A percentile compares a stretch with the other conserved stretches of the same genome.
These are phyloP conservation scores for Lentinula detonsa DNA, from an alignment of 768 basidiomycete genomes.

Conservation along the genomic window DNA sequence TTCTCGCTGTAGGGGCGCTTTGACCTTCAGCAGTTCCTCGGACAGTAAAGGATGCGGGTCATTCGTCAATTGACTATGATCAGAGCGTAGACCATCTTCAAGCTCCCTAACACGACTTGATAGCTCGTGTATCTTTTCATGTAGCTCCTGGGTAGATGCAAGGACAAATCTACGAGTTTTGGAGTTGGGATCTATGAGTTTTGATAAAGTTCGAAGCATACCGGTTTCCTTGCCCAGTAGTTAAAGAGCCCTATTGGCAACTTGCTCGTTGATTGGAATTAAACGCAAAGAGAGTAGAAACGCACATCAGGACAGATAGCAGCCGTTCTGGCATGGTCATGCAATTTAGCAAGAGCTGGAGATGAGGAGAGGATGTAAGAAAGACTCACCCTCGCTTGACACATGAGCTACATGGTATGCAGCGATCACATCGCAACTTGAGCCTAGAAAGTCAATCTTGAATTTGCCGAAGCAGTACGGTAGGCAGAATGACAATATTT, in stretches of 20 bases:
- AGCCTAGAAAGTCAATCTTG: slow-evolving; percentile 30
- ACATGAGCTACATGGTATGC: slow-evolving; percentile 73
- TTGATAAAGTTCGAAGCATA: slow-evolving; percentile 19
- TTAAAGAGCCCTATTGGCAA: slow-evolving; percentile 54
- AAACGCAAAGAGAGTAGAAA: slow-evolving; percentile 11
- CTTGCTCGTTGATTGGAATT: slow-evolving; percentile 13
- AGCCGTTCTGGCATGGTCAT: slow-evolving; percentile 21
- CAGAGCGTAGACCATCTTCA: slow-evolving; percentile 60
- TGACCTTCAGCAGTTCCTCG: slow-evolving; percentile 70
- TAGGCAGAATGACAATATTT: slow-evolving; percentile 10
- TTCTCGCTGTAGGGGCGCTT: slow-evolving; percentile 72
- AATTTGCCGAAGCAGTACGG: slow-evolving; percentile 6
- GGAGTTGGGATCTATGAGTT: slow-evolving; percentile 1
- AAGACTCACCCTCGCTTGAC: slow-evolving; percentile 49
- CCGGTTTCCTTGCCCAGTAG: slow-evolving; percentile 81
- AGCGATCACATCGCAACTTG: slow-evolving; percentile 71
- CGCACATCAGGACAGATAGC: slow-evolving; percentile 79
- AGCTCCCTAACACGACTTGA: slow-evolving; percentile 70
- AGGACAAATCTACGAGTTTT: slow-evolving; percentile 58
- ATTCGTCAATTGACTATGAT: slow-evolving; percentile 51
- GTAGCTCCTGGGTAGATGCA: slow-evolving; percentile 74
- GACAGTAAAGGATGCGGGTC: slow-evolving; percentile 63
- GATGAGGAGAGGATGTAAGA: neutral
- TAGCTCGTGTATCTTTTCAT: slow-evolving; percentile 76
- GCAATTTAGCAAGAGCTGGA: slow-evolving; percentile 52